A percentile compares a stretch with the other conserved stretches of the same genome.
Evolutionary conservation across 78 protist genomes (phyloP).

Genomic region (Polysphondylium violaceum): DNA sequence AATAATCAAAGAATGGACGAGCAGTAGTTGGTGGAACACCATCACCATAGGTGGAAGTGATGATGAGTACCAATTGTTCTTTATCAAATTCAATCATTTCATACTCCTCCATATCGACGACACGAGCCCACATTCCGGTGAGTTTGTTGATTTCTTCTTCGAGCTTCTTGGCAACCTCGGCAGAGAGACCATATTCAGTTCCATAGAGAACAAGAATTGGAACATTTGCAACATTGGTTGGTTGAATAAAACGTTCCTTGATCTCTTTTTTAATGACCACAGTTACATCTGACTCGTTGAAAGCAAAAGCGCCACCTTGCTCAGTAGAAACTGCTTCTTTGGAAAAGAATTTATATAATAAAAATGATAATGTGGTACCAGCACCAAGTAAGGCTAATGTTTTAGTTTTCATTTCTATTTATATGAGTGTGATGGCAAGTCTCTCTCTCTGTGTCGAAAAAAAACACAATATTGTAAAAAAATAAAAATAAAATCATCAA

Average conservation of each 20-base stretch:
- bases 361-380: constrained; percentile 19
- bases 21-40: constrained; percentile 81
- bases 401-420: constrained; percentile 20
- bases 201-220: constrained; percentile 50
- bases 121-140: constrained; percentile 32
- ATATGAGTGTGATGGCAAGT: no score
- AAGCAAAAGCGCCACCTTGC: constrained; percentile 40
- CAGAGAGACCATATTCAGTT: constrained; percentile 56
- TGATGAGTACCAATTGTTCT: constrained; percentile 59
- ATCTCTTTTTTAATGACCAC: neutral
- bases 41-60: constrained; percentile 73
- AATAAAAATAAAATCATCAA: no score
- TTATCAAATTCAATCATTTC: constrained; percentile 63
- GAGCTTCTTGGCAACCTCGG: constrained; percentile 39
- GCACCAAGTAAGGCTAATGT: constrained; percentile 53
- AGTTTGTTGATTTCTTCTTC: constrained; percentile 22
- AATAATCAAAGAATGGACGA: constrained; percentile 75
- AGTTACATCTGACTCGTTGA: constrained; percentile 9
- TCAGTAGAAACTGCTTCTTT: neutral
- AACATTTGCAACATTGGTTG: neutral
- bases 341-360: constrained; percentile 44
- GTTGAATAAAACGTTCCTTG: constrained; percentile 43
- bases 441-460: no score
- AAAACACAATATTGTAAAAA: no score
- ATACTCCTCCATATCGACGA: constrained; percentile 70